Base-by-base conservation (phyloP, 768 basidiomycete genomes). In the Lenzites betulinus region DNA sequence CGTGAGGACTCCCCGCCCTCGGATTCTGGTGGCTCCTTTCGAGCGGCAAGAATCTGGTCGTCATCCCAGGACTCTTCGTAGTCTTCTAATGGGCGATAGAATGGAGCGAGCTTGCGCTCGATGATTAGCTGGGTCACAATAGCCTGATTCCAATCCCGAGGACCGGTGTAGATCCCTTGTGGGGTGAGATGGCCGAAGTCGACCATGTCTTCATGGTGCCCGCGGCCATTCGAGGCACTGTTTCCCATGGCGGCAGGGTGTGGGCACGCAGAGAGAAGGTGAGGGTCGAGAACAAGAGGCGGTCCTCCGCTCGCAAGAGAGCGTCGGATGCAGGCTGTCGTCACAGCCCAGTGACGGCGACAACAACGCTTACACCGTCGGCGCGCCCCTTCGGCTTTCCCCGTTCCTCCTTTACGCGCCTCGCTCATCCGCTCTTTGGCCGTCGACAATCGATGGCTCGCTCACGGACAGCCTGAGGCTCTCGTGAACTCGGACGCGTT, bases 71-170 rank as follows among this genome's bases (percentile, higher is more conserved):
- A 82, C 15, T 90, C 88, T 33, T 90, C 87, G 71, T 91, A 97
- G 64, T 98, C 96, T 71, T 97, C 94, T 44, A 99, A 80, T 13
- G 97, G 96, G 36, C 94, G 85, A 74, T 98, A 98, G 77, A 98
- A 98, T 1, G 97, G 97, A 0, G 95, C 94, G 42, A 99, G 84
- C 69, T 83, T 88, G 72, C 93, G 87, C 66, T 92, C 88, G 68
- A 88, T 78, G 73, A 99, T 94, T 70, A 96, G 83, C 75, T 92
- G 88, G 62, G 90, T 87, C 64, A 96, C 95, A 60, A 92, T 77
- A 54, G 84, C 74, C 66, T 95, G 91, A 71, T 93, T 94, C 89
- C 94, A 98, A 76, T 98, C 95, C 70, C 83, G 82, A 47, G 83
- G 77, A 23, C 88, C 90, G 20, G 90, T 87, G 78, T 95, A 95